These are phyloP conservation scores for Orbilia brochopaga DNA, from an alignment of 2,329 filamentous ascomycete genomes.

Conservation along the genomic window DNA sequence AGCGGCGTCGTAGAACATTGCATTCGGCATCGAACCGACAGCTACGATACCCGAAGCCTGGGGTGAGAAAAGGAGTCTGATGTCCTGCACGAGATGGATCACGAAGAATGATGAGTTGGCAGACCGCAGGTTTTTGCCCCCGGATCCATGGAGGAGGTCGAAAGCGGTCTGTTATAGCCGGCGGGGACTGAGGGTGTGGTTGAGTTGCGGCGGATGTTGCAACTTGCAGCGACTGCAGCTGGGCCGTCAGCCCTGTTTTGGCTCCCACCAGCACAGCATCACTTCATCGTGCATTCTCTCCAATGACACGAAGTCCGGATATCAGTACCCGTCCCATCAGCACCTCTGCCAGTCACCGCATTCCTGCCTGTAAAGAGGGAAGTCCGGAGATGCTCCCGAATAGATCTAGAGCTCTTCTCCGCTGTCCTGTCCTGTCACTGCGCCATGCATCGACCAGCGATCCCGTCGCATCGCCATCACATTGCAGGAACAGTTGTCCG, in stretches of 20 bases:
- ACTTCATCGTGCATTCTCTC: not conserved
- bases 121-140: slow-evolving; percentile 39
- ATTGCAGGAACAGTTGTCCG: too few relatives aligned
- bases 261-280: not conserved
- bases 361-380: too few relatives aligned
- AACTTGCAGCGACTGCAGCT: not conserved
- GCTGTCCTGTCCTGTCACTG: too few relatives aligned
- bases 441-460: too few relatives aligned
- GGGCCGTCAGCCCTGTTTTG: slow-evolving; percentile 1
- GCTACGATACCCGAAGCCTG: not conserved
- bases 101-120: slow-evolving; percentile 39
- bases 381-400: too few relatives aligned
- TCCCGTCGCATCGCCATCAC: too few relatives aligned
- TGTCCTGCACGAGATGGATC: not conserved
- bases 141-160: slow-evolving; percentile 24
- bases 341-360: too few relatives aligned
- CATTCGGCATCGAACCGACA: not conserved
- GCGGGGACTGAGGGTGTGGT: not conserved
- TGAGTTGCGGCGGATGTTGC: slow-evolving; percentile 1
- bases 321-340: too few relatives aligned
- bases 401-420: too few relatives aligned
- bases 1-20: too few relatives aligned
- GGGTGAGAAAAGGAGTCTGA: not conserved
- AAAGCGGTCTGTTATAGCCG: slow-evolving; percentile 27
- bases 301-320: too few relatives aligned